phyloP scores from a whole-genome alignment of 2,329 filamentous ascomycete species.

The Clarireedia paspali region DNA sequence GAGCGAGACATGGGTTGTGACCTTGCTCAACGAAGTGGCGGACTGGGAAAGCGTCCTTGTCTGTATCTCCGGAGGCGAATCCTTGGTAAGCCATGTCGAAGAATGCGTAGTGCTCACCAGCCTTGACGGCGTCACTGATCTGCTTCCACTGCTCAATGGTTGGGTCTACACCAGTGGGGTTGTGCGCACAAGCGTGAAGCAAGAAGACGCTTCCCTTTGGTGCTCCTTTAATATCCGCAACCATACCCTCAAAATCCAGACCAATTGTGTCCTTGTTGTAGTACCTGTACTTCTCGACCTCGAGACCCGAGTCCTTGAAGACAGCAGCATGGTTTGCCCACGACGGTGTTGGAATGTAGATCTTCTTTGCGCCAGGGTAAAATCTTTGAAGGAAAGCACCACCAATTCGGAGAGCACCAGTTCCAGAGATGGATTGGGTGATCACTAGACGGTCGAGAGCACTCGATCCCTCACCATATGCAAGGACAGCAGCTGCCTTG shows the following conservation, averaged over 20 bases:
- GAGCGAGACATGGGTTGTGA: conserved; percentile 78
- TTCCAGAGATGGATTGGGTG: conserved; percentile 97
- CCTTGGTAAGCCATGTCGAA: conserved; percentile 99
- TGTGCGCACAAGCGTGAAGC: conserved; percentile 95
- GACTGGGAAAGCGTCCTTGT: conserved; percentile 88
- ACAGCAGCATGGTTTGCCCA: conserved; percentile 99
- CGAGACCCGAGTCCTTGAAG: conserved; percentile 85
- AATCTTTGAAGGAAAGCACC: conserved; percentile 88
- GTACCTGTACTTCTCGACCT: conserved; percentile 94
- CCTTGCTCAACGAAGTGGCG: conserved; percentile 90
- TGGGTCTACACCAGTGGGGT: conserved; percentile 94
- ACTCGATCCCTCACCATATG: conserved; percentile 75
- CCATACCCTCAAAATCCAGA: conserved; percentile 90
- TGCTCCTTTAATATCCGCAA: conserved; percentile 82
- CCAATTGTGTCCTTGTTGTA: conserved; percentile 99
- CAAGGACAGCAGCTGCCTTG: conserved; percentile 81
- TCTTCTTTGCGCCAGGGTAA: conserved; percentile 85
- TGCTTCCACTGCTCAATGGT: conserved; percentile 86
- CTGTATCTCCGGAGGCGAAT: conserved; percentile 86
- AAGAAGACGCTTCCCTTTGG: conserved; percentile 83
- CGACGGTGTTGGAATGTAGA: conserved; percentile 92
- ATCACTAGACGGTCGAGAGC: conserved; percentile 77
- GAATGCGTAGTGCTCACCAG: conserved; percentile 84
- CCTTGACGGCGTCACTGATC: conserved; percentile 81
- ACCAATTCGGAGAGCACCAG: conserved; percentile 89